A percentile compares a stretch with the other conserved stretches of the same genome.
These are phyloP conservation scores for peach (Prunus persica) DNA, from an alignment of 306 rosid genomes.

Conservation along the genomic window DNA sequence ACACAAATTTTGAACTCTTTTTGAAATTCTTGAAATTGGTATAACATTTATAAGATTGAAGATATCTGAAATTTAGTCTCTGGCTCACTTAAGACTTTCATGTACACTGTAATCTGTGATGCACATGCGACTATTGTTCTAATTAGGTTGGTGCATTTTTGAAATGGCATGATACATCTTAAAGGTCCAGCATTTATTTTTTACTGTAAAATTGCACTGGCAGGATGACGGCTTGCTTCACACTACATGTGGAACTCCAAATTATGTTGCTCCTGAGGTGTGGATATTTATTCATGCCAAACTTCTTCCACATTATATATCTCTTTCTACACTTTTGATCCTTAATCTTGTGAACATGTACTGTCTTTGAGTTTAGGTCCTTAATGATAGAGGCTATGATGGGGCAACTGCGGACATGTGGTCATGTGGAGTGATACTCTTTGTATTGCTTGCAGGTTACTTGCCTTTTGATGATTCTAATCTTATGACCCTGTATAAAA, in stretches of 20 bases:
- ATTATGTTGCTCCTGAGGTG: conserved; percentile 99
- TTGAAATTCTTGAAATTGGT: not conserved
- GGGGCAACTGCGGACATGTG: conserved; percentile 97
- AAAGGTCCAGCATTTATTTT: conserved; percentile 10
- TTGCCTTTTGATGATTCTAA: conserved; percentile 95
- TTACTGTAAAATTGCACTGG: conserved; percentile 24
- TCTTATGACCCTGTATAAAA: conserved; percentile 82
- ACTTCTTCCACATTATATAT: not conserved
- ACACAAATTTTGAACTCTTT: not conserved
- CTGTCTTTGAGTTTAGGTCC: conserved; percentile 58
- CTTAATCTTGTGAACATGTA: conserved; percentile 21
- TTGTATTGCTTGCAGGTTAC: conserved; percentile 98
- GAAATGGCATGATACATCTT: conserved; percentile 8
- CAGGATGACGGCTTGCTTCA: conserved; percentile 98
- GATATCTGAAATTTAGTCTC: not conserved
- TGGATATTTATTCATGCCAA: conserved; percentile 15
- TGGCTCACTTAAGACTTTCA: not conserved
- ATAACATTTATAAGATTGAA: not conserved
- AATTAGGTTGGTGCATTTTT: not conserved
- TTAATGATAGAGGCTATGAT: conserved; percentile 88
- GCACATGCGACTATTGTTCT: not conserved
- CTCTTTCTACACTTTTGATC: not conserved
- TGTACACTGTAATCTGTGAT: not conserved
- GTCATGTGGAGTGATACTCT: conserved; percentile 99
- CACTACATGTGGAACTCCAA: conserved; percentile 98